phyloP scores from a whole-genome alignment of 805 yeast species.

The Kuraishia ogatae region DNA sequence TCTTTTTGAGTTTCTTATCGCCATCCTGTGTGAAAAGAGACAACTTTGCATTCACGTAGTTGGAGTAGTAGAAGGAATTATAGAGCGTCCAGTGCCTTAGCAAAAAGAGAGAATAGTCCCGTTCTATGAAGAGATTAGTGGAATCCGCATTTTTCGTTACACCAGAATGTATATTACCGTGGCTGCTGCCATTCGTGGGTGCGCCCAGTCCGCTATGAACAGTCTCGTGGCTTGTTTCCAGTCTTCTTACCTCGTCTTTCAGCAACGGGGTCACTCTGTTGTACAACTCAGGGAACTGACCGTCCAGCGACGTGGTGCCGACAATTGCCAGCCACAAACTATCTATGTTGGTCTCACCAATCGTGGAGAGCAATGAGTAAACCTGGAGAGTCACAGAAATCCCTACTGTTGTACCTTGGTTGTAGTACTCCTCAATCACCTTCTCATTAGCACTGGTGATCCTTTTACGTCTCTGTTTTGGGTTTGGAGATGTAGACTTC shows the following conservation, averaged over 20 bases:
- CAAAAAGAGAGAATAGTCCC: constrained; percentile 79
- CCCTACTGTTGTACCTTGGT: constrained; percentile 70
- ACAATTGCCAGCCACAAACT: constrained; percentile 80
- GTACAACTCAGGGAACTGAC: constrained; percentile 67
- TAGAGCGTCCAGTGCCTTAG: constrained; percentile 91
- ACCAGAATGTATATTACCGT: constrained; percentile 8
- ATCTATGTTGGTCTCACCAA: constrained; percentile 72
- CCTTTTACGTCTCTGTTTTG: constrained; percentile 29
- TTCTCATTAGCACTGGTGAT: constrained; percentile 40
- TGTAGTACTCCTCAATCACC: constrained; percentile 65
- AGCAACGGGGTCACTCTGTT: constrained; percentile 62
- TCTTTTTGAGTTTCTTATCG: constrained; percentile 70
- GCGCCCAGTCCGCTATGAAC: constrained; percentile 5
- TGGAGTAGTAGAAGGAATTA: constrained; percentile 85
- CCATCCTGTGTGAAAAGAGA: constrained; percentile 92
- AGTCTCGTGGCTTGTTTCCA: constrained; percentile 30
- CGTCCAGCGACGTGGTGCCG: constrained; percentile 79
- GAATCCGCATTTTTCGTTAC: constrained; percentile 21
- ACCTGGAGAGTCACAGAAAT: constrained; percentile 73
- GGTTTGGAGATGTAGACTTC: constrained; percentile 18
- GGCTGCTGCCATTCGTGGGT: constrained; percentile 4
- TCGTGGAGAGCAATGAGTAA: constrained; percentile 68
- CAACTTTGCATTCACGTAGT: constrained; percentile 81
- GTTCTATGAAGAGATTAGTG: constrained; percentile 49
- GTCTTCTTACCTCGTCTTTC: constrained; percentile 74